phyloP scores from a whole-genome alignment of 257 asterid species.

The Leonotis leonurus region DNA sequence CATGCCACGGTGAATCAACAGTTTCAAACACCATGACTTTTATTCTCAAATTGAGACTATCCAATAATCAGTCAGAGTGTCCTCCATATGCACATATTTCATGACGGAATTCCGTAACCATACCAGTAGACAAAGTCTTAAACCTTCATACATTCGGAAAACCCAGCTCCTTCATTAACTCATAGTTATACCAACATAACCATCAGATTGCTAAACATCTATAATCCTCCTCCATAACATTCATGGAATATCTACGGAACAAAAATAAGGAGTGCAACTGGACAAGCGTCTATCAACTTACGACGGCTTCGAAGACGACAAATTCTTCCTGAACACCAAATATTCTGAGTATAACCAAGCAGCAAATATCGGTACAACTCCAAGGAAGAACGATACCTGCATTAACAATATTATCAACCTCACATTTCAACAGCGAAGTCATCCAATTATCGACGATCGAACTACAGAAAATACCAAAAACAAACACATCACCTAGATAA shows the following conservation, averaged over 20 bases:
- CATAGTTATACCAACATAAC: background rate
- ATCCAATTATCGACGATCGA: background rate
- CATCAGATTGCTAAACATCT: background rate
- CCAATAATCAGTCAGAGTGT: background rate
- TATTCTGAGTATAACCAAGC: slow-evolving; percentile 82
- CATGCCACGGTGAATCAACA: background rate
- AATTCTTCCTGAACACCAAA: slow-evolving; percentile 54
- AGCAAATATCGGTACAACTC: slow-evolving; percentile 58
- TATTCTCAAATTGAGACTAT: background rate
- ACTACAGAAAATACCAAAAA: background rate
- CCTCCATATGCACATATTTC: background rate
- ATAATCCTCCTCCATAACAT: background rate
- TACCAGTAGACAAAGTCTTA: background rate
- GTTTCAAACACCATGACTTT: background rate
- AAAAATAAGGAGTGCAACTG: background rate
- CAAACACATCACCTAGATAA: background rate
- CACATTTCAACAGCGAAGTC: background rate
- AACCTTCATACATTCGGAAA: background rate
- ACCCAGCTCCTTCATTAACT: background rate
- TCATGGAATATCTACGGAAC: background rate
- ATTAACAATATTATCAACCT: slow-evolving; percentile 14
- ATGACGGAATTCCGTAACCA: no score
- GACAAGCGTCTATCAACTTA: slow-evolving; percentile 13
- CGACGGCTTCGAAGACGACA: slow-evolving; percentile 17
- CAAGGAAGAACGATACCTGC: slow-evolving; percentile 79